Evolutionary conservation across 495 filamentous ascomycete species (phyloP).

Genomic region (Trichoderma erinaceum): DNA sequence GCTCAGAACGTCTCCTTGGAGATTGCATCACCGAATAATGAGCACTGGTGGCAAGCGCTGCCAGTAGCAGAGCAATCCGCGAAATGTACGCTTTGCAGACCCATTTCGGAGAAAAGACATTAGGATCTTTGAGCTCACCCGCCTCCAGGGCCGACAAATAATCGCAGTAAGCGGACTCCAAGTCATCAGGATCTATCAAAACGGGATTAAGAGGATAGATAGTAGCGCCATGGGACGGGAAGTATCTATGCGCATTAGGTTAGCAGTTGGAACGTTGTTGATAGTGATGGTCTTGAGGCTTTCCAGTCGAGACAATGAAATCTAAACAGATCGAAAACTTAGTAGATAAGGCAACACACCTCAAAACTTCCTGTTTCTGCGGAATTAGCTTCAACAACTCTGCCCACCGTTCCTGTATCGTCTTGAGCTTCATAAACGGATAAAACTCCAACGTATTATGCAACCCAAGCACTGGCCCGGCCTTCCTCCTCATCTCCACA

Average conservation of each 20-base stretch:
- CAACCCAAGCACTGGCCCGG: not conserved
- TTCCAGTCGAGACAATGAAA: too few relatives aligned
- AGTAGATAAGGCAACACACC: not conserved
- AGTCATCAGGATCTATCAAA: not conserved
- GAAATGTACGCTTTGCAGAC: not conserved
- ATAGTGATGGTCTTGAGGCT: too few relatives aligned
- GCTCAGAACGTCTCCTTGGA: not conserved
- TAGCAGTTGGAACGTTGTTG: too few relatives aligned
- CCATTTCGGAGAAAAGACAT: not conserved
- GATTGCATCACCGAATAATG: not conserved
- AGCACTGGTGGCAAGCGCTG: not conserved
- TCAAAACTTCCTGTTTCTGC: not conserved
- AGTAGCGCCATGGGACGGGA: not conserved
- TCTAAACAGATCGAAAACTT: too few relatives aligned
- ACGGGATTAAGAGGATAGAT: not conserved
- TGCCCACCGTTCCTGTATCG: not conserved
- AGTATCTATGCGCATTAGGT: not conserved
- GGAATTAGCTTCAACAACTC: not conserved
- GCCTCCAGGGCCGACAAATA: not conserved
- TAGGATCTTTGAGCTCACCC: not conserved
- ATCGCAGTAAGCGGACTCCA: not conserved
- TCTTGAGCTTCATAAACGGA: slow-evolving; percentile 1
- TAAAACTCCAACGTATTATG: slow-evolving; percentile 2
- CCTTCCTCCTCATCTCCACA: slow-evolving; percentile 1
- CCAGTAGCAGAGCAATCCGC: slow-evolving; percentile 1